Percentiles rank a stretch among this genome's conserved stretches.
phyloP scores from a whole-genome alignment of 1,139 yeast species.

The Yamadazyma epiphylla region DNA sequence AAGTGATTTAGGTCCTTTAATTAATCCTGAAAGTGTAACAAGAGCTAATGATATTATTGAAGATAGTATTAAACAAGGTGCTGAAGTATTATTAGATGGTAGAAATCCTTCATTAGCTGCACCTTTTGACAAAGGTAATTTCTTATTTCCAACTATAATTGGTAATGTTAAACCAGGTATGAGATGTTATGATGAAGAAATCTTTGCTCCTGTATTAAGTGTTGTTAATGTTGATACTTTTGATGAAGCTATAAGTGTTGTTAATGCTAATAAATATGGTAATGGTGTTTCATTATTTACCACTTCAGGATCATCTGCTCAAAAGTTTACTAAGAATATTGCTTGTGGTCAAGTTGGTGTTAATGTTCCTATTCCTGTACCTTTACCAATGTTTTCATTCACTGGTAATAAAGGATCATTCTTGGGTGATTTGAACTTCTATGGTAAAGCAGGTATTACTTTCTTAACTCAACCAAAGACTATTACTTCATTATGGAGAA shows the following conservation, averaged over 20 bases:
- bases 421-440: constrained; percentile 76
- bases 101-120: constrained; percentile 35
- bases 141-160: constrained; percentile 70
- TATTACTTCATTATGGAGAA: constrained; percentile 67
- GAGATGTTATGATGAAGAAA: constrained; percentile 71
- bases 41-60: constrained; percentile 55
- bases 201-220: constrained; percentile 72
- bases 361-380: constrained; percentile 83
- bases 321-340: constrained; percentile 65
- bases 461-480: constrained; percentile 78
- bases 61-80: constrained; percentile 56
- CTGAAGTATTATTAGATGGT: constrained; percentile 62
- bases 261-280: constrained; percentile 66
- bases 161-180: constrained; percentile 65
- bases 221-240: constrained; percentile 63
- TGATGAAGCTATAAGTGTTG: constrained; percentile 68
- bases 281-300: constrained; percentile 75
- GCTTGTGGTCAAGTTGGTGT: constrained; percentile 80
- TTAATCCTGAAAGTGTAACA: constrained; percentile 54
- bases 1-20: constrained; percentile 71
- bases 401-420: constrained; percentile 77
- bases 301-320: constrained; percentile 63
- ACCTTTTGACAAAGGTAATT: constrained; percentile 61
- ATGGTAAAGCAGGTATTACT: constrained; percentile 70
- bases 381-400: constrained; percentile 78